phyloP scores from a whole-genome alignment of 768 basidiomycete genomes.

The Russula abietina region DNA sequence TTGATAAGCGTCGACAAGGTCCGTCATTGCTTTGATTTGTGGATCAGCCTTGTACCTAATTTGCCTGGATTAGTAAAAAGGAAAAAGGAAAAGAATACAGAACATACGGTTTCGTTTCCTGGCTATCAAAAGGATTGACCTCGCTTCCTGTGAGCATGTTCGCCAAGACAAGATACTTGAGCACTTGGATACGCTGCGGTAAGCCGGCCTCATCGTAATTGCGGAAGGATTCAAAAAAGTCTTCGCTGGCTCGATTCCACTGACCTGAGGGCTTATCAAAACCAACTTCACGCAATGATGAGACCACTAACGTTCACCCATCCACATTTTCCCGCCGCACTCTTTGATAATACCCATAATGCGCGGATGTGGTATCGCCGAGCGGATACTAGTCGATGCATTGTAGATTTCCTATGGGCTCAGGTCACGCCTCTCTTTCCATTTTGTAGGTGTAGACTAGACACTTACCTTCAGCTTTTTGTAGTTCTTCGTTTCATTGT shows the following conservation, averaged over 20 bases:
- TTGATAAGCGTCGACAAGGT: constrained; percentile 94
- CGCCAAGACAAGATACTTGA: constrained; percentile 95
- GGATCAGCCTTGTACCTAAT: constrained; percentile 88
- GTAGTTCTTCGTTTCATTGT: constrained; percentile 91
- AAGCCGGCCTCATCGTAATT: constrained; percentile 99
- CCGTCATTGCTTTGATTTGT: constrained; percentile 97
- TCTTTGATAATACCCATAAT: constrained; percentile 99
- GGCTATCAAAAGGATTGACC: constrained; percentile 98
- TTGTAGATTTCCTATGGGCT: constrained; percentile 88
- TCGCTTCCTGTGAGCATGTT: constrained; percentile 98
- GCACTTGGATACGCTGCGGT: constrained; percentile 92
- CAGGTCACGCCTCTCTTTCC: background rate
- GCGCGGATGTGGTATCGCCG: constrained; percentile 94
- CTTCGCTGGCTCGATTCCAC: constrained; percentile 95
- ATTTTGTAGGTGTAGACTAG: background rate
- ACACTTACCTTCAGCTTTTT: constrained; percentile 82
- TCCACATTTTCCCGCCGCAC: constrained; percentile 99
- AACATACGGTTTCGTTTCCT: constrained; percentile 96
- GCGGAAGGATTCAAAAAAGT: constrained; percentile 98
- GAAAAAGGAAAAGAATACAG: background rate
- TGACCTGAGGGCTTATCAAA: constrained; percentile 50
- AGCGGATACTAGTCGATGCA: constrained; percentile 84
- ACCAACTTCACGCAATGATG: background rate
- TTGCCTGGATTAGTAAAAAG: background rate
- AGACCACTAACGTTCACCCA: constrained; percentile 80